These are phyloP conservation scores for Gloeophyllum trabeum DNA, from an alignment of 768 basidiomycete genomes.

Conservation along the genomic window DNA sequence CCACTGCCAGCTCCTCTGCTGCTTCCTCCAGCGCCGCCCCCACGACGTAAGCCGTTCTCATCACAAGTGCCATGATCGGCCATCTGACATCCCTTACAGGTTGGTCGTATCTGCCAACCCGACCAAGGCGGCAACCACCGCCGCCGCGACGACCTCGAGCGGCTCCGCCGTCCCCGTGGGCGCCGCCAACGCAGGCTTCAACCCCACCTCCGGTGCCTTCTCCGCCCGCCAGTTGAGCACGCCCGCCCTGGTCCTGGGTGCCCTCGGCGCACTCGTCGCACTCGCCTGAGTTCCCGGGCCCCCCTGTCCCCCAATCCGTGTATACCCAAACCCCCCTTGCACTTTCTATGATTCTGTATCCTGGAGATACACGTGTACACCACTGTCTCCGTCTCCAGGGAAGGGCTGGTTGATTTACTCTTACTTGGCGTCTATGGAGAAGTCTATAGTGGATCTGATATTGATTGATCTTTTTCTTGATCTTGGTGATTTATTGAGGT, in stretches of 20 bases:
- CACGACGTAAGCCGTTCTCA: slow-evolving; percentile 13
- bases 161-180: slow-evolving; percentile 15
- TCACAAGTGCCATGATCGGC: too few species aligned
- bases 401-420: too few species aligned
- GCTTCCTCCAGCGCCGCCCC: slow-evolving; percentile 5
- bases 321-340: too few species aligned
- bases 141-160: slow-evolving; percentile 8
- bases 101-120: slow-evolving; percentile 5
- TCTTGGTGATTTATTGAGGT: too few species aligned
- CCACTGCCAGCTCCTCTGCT: slow-evolving; percentile 1
- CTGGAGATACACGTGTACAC: not conserved
- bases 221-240: slow-evolving; percentile 13
- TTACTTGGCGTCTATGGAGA: too few species aligned
- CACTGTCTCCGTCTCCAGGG: too few species aligned
- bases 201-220: slow-evolving; percentile 14
- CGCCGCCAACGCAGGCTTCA: slow-evolving; percentile 22
- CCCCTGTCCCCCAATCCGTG: too few species aligned
- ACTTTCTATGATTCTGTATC: not conserved
- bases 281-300: slow-evolving; percentile 10
- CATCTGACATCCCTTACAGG: slow-evolving; percentile 5
- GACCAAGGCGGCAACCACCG: slow-evolving; percentile 1
- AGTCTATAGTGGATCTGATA: too few species aligned
- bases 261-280: slow-evolving; percentile 11
- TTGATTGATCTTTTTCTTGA: too few species aligned
- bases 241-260: slow-evolving; percentile 13